Evolutionary conservation across 2,329 filamentous ascomycete species (phyloP), one percentile per base, ranked within the genome.

Genomic region (Nothophaeocryptopus gaeumannii): DNA sequence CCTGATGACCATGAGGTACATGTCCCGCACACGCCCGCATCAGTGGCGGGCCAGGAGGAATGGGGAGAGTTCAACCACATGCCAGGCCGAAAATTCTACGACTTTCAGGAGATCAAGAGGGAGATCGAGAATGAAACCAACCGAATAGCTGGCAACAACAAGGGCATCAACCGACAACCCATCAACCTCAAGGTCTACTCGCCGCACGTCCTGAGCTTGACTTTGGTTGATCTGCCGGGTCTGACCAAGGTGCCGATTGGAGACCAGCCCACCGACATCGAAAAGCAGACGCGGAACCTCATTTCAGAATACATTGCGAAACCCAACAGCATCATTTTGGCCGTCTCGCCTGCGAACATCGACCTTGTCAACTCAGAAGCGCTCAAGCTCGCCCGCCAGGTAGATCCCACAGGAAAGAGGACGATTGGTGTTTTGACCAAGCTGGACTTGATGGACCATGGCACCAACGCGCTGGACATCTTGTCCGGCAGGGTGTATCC

Each of bases 111-210:
- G 68, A 92, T 99, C 62, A 93, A 95, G 73, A 84, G 88, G 66
- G 93, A 99, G 74, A 97, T 99, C 63, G 93, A 97, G 75, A 91
- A 89, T 57, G 93, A 99, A 75, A 99, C 95, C 14, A 84, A 89
- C 51, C 84, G 93, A 63, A 95, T 99, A 75, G 88, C 88, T 51
- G 93, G 93, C 63, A 95, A 82, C 74, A 99, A 99, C 76, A 97
- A 97, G 74, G 93, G 93, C 64, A 99, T 99, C 76, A 96, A 96
- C 71, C 81, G 93, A 57, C 89, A 95, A 68, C 90, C 93, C 52
- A 99, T 99, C 71, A 97, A 99, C 73, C 81, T 99, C 60, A 97
- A 97, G 70, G 93, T 99, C 57, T 99, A 96, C 76, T 97, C 93
- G 39, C 91, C 93, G 16, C 87, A 96, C 70, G 93, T 99, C 53